These are phyloP conservation scores for Cystobasidiaceae sp. DNA, from an alignment of 1,284 basidiomycete genomes.

Conservation along the genomic window DNA sequence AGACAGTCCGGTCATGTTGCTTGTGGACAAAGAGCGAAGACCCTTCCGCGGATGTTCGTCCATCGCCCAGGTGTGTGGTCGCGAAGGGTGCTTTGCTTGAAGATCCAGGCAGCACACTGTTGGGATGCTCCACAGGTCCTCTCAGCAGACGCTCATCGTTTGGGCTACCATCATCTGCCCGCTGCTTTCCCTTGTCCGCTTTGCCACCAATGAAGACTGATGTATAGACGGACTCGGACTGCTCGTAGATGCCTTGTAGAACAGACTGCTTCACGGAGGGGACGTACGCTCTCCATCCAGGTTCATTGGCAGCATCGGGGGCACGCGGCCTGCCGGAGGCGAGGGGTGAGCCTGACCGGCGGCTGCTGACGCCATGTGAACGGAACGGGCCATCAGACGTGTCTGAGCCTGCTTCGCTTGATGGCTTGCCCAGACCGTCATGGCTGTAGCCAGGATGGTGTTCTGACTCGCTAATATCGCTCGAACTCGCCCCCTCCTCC, in stretches of 20 bases:
- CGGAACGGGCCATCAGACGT: constrained; percentile 12
- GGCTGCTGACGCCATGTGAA: neutral
- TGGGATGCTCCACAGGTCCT: neutral
- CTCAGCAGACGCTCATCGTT: neutral
- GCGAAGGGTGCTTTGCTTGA: neutral
- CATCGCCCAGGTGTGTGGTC: neutral
- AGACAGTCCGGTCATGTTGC: neutral
- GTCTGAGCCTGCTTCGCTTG: constrained; percentile 3
- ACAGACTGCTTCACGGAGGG: constrained; percentile 12
- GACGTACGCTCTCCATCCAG: constrained; percentile 1
- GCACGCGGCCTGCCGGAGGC: neutral
- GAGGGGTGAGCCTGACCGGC: neutral
- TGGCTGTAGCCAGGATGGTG: neutral
- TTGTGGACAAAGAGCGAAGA: neutral
- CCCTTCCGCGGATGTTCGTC: neutral
- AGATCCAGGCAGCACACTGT: neutral
- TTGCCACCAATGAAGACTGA: constrained; percentile 24
- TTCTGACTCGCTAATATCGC: neutral
- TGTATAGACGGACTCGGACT: constrained; percentile 22
- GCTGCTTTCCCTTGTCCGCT: constrained; percentile 19
- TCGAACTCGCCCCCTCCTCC: neutral
- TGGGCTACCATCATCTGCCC: neutral
- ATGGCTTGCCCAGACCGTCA: constrained; percentile 10
- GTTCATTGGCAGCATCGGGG: neutral
- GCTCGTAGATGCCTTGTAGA: constrained; percentile 22